Conservation (phyloP, 768 basidiomycete genomes). For the Trametes sanguinea region DNA sequence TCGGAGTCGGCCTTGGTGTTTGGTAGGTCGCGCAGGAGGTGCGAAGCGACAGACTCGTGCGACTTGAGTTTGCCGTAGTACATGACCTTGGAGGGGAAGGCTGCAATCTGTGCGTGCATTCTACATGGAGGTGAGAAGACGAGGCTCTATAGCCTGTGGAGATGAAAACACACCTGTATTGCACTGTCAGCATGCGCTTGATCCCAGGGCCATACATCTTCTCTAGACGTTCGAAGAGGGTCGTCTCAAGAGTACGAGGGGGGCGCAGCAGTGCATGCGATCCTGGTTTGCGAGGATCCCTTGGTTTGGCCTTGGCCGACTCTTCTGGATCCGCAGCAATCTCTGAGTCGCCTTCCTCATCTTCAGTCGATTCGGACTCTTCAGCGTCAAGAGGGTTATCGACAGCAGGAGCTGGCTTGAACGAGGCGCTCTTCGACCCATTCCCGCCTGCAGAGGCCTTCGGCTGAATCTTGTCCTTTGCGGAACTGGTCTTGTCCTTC, state of each 20-base stretch:
- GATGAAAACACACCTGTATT: conserved; percentile 69
- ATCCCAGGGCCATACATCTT: conserved; percentile 80
- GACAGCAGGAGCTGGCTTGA: not conserved
- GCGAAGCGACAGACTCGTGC: conserved; percentile 67
- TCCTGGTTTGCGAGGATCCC: conserved; percentile 11
- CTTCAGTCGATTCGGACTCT: not conserved
- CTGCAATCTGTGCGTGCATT: conserved; percentile 86
- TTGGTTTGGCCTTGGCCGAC: not conserved
- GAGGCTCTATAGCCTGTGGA: not conserved
- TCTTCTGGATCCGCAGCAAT: conserved; percentile 10
- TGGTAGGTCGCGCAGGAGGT: conserved; percentile 72
- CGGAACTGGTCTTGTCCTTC: not conserved
- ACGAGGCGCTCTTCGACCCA: not conserved
- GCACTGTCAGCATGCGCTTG: conserved; percentile 85
- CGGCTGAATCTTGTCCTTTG: not conserved
- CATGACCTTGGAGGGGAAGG: conserved; percentile 82
- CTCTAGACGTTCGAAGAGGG: conserved; percentile 91
- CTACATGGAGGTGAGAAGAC: conserved; percentile 39
- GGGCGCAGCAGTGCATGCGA: conserved; percentile 43
- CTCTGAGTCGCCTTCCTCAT: conserved; percentile 16
- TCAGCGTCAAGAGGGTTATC: not conserved
- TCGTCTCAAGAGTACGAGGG: conserved; percentile 78
- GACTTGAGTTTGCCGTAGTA: conserved; percentile 74
- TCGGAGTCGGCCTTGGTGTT: conserved; percentile 52
- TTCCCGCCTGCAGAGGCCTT: not conserved